phyloP scores from a whole-genome alignment of 306 rosid genomes.

The Luffa acutangula region DNA sequence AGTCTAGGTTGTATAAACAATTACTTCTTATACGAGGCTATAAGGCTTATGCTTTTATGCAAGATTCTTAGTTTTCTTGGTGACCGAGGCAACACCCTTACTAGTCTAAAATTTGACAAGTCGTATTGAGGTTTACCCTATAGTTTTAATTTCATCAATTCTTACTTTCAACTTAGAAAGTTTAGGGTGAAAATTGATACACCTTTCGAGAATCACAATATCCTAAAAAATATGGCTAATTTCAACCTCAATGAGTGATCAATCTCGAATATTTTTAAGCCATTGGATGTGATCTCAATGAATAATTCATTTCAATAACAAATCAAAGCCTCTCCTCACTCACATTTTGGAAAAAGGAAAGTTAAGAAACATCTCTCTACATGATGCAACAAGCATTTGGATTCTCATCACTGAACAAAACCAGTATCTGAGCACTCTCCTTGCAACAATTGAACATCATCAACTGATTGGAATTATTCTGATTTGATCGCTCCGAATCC shows the following conservation, averaged over 20 bases:
- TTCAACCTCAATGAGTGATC: not conserved
- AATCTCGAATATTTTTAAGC: not conserved
- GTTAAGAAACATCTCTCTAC: slow-evolving; percentile 15
- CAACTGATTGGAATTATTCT: slow-evolving; percentile 1
- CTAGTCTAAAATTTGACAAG: not conserved
- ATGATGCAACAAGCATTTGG: slow-evolving; percentile 65
- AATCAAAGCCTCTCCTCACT: not conserved
- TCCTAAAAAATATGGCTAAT: not conserved
- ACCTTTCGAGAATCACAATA: not conserved
- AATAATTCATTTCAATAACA: not conserved
- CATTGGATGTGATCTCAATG: not conserved
- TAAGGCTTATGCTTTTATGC: not conserved
- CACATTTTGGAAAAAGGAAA: not conserved
- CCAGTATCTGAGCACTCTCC: slow-evolving; percentile 13
- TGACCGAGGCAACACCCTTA: not conserved
- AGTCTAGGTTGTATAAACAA: not conserved
- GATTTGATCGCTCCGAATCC: not conserved
- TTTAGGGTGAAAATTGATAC: too few species aligned
- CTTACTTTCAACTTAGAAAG: too few species aligned
- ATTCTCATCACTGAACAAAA: slow-evolving; percentile 71
- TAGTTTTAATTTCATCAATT: too few species aligned
- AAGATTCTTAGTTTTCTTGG: not conserved
- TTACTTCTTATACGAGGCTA: not conserved
- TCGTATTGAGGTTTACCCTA: too few species aligned
- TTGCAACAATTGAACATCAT: slow-evolving; percentile 23